A percentile compares a stretch with the other conserved stretches of the same genome.
Conservation (phyloP, 1,284 basidiomycete species). For the Ustilago cynodontis region DNA sequence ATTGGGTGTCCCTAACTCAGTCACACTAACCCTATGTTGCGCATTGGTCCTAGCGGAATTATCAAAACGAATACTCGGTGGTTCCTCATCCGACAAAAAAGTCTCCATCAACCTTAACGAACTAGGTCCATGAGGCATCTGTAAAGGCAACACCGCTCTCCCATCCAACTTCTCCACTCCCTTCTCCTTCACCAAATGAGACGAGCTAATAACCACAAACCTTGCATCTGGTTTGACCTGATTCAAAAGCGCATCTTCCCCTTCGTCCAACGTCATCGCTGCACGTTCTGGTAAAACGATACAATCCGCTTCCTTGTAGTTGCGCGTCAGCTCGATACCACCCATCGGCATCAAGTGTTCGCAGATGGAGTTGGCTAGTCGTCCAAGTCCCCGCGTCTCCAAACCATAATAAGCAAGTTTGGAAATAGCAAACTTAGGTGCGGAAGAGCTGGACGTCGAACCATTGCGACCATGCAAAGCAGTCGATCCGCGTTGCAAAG, state of each 20-base stretch:
- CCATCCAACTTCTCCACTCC: slow-evolving; percentile 31
- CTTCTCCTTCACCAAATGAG: slow-evolving; percentile 16
- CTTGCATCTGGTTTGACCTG: slow-evolving; percentile 29
- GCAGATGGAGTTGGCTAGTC: slow-evolving; percentile 34
- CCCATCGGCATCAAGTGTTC: slow-evolving; percentile 35
- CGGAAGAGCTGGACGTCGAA: background rate
- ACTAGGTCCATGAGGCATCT: slow-evolving; percentile 54
- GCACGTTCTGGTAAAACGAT: slow-evolving; percentile 35
- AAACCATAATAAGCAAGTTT: slow-evolving; percentile 37
- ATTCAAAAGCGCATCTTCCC: slow-evolving; percentile 15
- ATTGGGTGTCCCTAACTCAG: slow-evolving; percentile 12
- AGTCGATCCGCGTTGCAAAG: slow-evolving; percentile 15
- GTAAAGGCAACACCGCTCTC: slow-evolving; percentile 38
- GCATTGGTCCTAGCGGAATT: slow-evolving; percentile 10
- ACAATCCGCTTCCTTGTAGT: slow-evolving; percentile 42
- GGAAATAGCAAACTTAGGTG: slow-evolving; percentile 21
- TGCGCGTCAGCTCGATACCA: slow-evolving; percentile 29
- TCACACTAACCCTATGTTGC: slow-evolving; percentile 22
- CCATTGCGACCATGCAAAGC: slow-evolving; percentile 15
- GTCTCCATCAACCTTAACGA: slow-evolving; percentile 45
- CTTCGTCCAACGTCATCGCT: slow-evolving; percentile 14
- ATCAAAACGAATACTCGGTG: slow-evolving; percentile 32
- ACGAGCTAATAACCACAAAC: slow-evolving; percentile 33
- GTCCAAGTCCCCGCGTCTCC: slow-evolving; percentile 40
- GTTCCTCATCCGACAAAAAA: slow-evolving; percentile 44